These are phyloP conservation scores for Aspergillus quadrilineatus DNA, from an alignment of 2,329 filamentous ascomycete species.

Conservation along the genomic window DNA sequence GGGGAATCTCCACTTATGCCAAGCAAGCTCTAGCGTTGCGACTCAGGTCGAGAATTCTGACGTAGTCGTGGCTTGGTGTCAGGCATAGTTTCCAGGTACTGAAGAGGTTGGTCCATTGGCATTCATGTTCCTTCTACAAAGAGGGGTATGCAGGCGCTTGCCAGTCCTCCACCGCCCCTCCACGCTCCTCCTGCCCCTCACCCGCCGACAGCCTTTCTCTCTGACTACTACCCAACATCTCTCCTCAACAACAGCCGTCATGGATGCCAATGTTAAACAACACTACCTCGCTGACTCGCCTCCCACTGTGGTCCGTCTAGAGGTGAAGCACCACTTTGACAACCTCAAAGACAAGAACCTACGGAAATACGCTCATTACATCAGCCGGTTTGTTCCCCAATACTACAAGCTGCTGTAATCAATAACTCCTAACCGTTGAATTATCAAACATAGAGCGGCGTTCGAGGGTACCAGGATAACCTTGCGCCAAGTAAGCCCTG, in stretches of 20 bases:
- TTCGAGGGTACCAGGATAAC: conserved; percentile 75
- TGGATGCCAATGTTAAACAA: conserved; percentile 44
- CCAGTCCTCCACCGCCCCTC: conserved; percentile 19
- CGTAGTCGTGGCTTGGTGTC: conserved; percentile 6
- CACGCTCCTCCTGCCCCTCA: conserved; percentile 20
- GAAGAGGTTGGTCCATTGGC: conserved; percentile 1
- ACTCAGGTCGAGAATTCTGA: conserved; percentile 6
- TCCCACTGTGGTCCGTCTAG: conserved; percentile 80
- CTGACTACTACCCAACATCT: conserved; percentile 19
- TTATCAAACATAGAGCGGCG: conserved; percentile 59
- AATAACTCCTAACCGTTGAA: not conserved
- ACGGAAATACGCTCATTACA: conserved; percentile 88
- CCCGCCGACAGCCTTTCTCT: conserved; percentile 14
- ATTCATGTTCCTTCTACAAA: conserved; percentile 22
- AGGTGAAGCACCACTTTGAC: conserved; percentile 91
- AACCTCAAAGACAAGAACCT: conserved; percentile 57
- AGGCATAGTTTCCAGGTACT: conserved; percentile 5
- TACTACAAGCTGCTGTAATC: not conserved
- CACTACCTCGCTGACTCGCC: conserved; percentile 91
- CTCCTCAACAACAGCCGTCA: conserved; percentile 21
- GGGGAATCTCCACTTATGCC: conserved; percentile 18
- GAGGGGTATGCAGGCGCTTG: conserved; percentile 22
- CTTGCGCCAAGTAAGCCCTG: conserved; percentile 77
- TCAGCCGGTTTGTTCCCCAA: conserved; percentile 62
- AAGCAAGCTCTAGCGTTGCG: conserved; percentile 9